Conservation (phyloP, 2,329 filamentous ascomycete genomes). For the Aspergillaceae sp. region DNA sequence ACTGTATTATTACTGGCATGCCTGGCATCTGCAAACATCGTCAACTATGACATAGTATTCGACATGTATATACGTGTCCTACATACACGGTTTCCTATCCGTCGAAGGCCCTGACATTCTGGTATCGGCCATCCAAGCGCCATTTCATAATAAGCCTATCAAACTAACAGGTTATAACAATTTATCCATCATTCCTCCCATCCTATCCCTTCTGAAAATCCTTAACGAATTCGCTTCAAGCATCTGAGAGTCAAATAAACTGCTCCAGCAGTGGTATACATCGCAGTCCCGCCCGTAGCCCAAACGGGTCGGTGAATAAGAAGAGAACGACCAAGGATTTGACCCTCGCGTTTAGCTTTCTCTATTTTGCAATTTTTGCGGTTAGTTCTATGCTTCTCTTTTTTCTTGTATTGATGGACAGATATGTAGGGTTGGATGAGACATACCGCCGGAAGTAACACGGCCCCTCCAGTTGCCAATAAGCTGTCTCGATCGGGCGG, state of each 20-base stretch:
- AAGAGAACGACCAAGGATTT: not conserved
- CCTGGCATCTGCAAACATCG: no score
- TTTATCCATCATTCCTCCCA: not conserved
- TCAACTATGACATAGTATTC: no score
- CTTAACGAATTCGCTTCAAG: conserved; percentile 16
- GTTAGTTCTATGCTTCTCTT: not conserved
- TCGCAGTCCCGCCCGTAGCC: conserved; percentile 21
- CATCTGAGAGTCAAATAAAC: conserved; percentile 25
- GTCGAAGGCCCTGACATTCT: not conserved
- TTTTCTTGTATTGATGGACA: not conserved
- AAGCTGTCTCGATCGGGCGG: conserved; percentile 12
- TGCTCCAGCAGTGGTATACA: conserved; percentile 24
- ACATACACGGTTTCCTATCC: no score
- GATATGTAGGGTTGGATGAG: not conserved
- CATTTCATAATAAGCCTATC: no score
- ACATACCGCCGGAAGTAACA: conserved; percentile 13
- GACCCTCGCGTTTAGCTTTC: not conserved
- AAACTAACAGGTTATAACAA: not conserved
- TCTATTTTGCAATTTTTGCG: not conserved
- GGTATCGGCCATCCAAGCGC: not conserved
- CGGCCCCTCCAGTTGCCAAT: conserved; percentile 11
- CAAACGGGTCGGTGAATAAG: conserved; percentile 24
- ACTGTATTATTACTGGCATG: no score
- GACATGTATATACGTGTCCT: no score
- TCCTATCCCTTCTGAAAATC: not conserved